Evolutionary conservation across 1,139 yeast genomes (phyloP), one percentile per base, ranked within the genome.

Genomic region (Sugiyamaella neomexicana): DNA sequence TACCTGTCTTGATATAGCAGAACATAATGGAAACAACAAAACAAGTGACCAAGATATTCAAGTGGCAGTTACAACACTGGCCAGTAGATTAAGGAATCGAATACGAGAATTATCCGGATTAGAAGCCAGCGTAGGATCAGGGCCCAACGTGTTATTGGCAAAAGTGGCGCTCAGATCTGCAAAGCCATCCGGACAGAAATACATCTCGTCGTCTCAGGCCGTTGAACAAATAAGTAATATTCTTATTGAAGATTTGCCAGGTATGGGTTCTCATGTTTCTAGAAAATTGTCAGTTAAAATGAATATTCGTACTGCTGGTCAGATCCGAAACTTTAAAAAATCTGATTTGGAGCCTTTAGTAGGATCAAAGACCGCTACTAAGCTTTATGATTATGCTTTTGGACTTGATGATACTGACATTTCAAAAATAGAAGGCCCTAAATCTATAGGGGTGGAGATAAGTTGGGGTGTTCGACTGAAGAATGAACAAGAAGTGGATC

Each of bases 381-480:
- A 83, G 55, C 68, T 93, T 0, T 79, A 67, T 63, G 77, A 81
- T 1, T 83, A 79, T 62, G 75, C 84, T 1, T 70, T 84, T 20
- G 98, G 97, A 0, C 70, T 78, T 5, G 98, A 91, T 68, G 72
- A 76, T 43, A 78, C 86, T 0, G 74, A 75, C 5, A 78, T 88
- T 27, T 78, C 77, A 55, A 73, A 52, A 13, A 78, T 80, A 39
- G 75, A 75, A 23, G 74, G 79, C 0, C 77, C 96, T 32, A 89
- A 89, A 62, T 80, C 95, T 0, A 79, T 93, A 0, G 89, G 96
- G 0, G 89, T 89, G 9, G 98, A 93, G 68, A 86, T 93, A 34
- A 89, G 90, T 59, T 93, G 89, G 85, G 98, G 97, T 0, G 87
- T 93, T 0, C 68, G 98, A 51, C 86, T 91, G 58, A 80, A 81